Percentiles rank a stretch among this genome's conserved stretches.
Conservation (phyloP, 352 stramenopile species). For the Phytopythium sindhum region DNA sequence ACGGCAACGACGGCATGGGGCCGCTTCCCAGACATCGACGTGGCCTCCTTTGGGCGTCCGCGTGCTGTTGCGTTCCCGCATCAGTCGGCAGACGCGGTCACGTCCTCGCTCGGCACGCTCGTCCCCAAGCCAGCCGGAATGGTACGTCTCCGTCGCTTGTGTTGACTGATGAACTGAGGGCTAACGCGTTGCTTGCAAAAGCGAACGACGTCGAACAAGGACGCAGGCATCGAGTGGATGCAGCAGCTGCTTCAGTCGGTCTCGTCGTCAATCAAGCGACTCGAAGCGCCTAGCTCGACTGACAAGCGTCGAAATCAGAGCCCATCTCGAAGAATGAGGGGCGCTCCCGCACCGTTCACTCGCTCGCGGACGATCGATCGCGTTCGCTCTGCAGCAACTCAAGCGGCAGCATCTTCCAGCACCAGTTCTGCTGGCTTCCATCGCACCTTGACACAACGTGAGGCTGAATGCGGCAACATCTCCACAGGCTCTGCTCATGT, state of each 20-base stretch:
- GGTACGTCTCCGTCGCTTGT: not conserved
- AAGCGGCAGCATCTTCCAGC: constrained; percentile 15
- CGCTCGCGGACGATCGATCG: constrained; percentile 41
- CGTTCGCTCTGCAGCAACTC: not conserved
- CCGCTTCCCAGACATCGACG: constrained; percentile 26
- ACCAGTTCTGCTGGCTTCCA: constrained; percentile 13
- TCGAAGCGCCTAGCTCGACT: not conserved
- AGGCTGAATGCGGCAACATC: not conserved
- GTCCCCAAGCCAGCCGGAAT: constrained; percentile 11
- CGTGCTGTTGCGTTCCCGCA: constrained; percentile 26
- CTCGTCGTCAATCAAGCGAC: constrained; percentile 15
- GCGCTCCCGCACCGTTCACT: constrained; percentile 20
- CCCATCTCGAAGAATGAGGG: not conserved
- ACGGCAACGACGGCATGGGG: constrained; percentile 12
- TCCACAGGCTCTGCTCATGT: not conserved
- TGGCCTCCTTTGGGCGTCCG: constrained; percentile 22
- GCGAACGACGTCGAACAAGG: constrained; percentile 6
- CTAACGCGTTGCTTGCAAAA: not conserved
- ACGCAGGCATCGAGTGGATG: constrained; percentile 23
- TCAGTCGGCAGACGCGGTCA: constrained; percentile 19
- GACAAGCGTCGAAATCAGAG: not conserved
- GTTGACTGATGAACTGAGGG: not conserved
- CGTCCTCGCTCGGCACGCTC: constrained; percentile 31
- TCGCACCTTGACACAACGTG: constrained; percentile 36
- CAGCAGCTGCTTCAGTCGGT: constrained; percentile 24